Evolutionary conservation across 345 rosid species (phyloP).

Genomic region (Sonneratia caseolaris): DNA sequence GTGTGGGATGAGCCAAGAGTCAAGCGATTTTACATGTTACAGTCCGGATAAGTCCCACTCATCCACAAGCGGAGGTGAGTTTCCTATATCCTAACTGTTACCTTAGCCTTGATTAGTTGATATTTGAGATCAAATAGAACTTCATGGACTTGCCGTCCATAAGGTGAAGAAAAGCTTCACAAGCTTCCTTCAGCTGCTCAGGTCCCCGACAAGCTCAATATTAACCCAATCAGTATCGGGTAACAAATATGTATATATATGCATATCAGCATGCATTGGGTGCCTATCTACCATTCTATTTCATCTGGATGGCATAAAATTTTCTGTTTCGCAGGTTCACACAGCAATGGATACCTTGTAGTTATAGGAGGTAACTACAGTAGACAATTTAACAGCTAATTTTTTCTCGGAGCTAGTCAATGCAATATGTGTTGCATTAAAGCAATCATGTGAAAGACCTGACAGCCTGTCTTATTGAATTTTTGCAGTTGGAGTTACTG

Average conservation of each 20-base stretch:
- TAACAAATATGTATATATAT: too few species aligned
- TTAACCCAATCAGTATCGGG: too few species aligned
- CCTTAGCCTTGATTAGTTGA: neutral
- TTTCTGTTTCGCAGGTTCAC: neutral
- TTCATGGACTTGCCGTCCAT: too few species aligned
- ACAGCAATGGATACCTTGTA: neutral
- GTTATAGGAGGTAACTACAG: neutral
- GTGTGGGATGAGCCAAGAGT: conserved; percentile 2
- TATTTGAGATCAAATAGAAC: neutral
- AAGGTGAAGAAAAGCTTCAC: too few species aligned
- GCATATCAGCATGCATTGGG: too few species aligned
- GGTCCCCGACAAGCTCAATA: too few species aligned
- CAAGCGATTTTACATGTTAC: conserved; percentile 4
- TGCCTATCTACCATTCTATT: too few species aligned
- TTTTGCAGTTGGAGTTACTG: neutral
- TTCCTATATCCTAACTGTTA: neutral
- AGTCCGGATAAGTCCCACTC: conserved; percentile 5
- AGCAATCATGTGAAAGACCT: neutral
- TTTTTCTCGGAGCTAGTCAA: neutral
- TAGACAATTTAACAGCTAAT: neutral
- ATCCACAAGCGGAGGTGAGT: conserved; percentile 8
- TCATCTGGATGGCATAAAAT: too few species aligned
- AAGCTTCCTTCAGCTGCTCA: too few species aligned
- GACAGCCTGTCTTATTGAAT: neutral
- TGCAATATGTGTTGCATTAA: neutral